Evolutionary conservation across 768 basidiomycete species (phyloP).

Genomic region (Boletus eberwhitei): DNA sequence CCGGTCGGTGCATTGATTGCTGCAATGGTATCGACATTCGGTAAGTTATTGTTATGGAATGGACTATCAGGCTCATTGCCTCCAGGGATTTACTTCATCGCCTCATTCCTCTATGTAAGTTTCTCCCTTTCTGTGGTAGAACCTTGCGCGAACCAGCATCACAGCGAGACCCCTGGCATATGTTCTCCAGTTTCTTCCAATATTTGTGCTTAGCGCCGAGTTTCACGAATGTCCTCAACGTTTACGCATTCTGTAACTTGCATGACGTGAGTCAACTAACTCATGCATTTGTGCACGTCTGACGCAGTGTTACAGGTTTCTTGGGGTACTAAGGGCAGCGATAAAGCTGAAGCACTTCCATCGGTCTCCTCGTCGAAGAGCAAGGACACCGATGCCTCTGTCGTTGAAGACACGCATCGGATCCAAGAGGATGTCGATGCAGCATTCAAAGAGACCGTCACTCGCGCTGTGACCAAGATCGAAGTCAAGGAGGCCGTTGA

Average conservation of each 20-base stretch:
- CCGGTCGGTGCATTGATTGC: conserved; percentile 81
- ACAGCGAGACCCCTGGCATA: conserved; percentile 95
- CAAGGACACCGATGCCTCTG: conserved; percentile 67
- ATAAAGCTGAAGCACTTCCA: conserved; percentile 90
- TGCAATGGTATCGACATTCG: conserved; percentile 86
- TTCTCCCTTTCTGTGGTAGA: not conserved
- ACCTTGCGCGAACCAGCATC: conserved; percentile 5
- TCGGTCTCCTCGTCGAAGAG: conserved; percentile 83
- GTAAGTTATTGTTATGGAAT: conserved; percentile 35
- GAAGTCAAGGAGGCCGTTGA: conserved; percentile 62
- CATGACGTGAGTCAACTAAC: conserved; percentile 60
- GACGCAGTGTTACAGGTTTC: conserved; percentile 52
- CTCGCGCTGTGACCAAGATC: conserved; percentile 77
- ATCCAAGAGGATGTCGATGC: conserved; percentile 88
- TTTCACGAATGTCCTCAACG: conserved; percentile 93
- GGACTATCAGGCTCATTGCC: conserved; percentile 6
- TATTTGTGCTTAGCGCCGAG: conserved; percentile 88
- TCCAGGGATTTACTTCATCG: conserved; percentile 72
- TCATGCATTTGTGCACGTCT: not conserved
- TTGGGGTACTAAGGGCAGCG: conserved; percentile 95
- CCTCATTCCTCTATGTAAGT: conserved; percentile 84
- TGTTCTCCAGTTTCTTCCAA: conserved; percentile 92
- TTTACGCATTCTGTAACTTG: conserved; percentile 96
- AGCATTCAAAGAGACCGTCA: conserved; percentile 89
- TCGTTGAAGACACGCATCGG: conserved; percentile 83